Evolutionary conservation across 2,329 filamentous ascomycete species (phyloP).

Genomic region (Fusarium nygamai): DNA sequence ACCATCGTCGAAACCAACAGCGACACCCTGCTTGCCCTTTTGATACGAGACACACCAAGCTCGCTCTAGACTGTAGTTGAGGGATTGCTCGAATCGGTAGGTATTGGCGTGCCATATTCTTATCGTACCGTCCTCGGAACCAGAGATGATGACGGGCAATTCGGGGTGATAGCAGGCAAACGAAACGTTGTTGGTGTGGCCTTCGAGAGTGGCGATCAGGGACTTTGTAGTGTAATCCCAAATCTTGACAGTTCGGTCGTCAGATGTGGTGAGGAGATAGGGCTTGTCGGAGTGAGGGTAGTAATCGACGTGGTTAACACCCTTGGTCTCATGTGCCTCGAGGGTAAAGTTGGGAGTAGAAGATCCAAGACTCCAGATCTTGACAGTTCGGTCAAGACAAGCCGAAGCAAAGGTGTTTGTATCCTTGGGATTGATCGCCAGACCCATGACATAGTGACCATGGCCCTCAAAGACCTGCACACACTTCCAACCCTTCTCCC

Average conservation of each 20-base stretch:
- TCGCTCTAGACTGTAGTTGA: conserved; percentile 94
- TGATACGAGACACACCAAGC: conserved; percentile 99
- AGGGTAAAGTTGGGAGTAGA: conserved; percentile 96
- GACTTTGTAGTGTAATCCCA: conserved; percentile 99
- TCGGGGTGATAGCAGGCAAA: conserved; percentile 99
- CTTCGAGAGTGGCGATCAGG: conserved; percentile 93
- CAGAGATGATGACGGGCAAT: conserved; percentile 95
- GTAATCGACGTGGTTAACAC: conserved; percentile 97
- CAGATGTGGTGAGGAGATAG: conserved; percentile 95
- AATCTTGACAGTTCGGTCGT: conserved; percentile 96
- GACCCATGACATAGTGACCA: conserved; percentile 94
- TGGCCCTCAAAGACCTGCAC: conserved; percentile 97
- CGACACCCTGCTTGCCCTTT: conserved; percentile 91
- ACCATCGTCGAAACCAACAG: conserved; percentile 96
- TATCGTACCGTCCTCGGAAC: conserved; percentile 95
- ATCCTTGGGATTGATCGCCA: conserved; percentile 97
- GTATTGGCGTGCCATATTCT: conserved; percentile 99
- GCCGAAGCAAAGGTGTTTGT: conserved; percentile 92
- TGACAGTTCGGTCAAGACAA: conserved; percentile 95
- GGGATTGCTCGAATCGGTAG: conserved; percentile 92
- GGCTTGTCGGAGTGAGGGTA: conserved; percentile 78
- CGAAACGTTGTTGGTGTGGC: conserved; percentile 97
- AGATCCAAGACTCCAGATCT: conserved; percentile 96
- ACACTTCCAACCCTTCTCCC: conserved; percentile 98
- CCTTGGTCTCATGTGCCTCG: conserved; percentile 96